phyloP scores from a whole-genome alignment of 2,329 filamentous ascomycete species.

The Karstenula rhodostoma region DNA sequence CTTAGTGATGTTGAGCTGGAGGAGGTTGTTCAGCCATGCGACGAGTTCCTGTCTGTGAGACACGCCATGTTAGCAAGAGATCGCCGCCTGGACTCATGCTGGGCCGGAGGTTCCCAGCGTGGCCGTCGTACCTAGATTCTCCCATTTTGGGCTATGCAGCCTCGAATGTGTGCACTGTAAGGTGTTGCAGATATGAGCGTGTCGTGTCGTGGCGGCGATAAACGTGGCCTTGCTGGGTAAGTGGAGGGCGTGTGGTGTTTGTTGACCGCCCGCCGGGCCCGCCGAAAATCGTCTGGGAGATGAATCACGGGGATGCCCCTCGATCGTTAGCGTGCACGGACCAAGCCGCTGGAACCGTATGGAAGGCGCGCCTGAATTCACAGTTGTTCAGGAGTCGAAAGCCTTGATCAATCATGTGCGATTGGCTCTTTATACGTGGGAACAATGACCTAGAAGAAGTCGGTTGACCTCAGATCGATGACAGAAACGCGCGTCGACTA shows the following conservation, averaged over 20 bases:
- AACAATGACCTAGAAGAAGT: too few species aligned
- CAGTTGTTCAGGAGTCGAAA: too few species aligned
- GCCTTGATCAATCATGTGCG: too few species aligned
- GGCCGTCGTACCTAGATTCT: slow-evolving; percentile 65
- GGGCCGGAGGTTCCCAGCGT: slow-evolving; percentile 21
- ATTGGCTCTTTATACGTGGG: too few species aligned
- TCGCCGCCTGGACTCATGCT: slow-evolving; percentile 25
- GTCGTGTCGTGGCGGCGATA: neutral
- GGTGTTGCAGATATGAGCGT: neutral
- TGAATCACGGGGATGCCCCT: slow-evolving; percentile 11
- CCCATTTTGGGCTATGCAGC: slow-evolving; percentile 58
- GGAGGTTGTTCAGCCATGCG: slow-evolving; percentile 95
- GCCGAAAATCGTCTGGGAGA: slow-evolving; percentile 12
- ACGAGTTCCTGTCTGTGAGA: slow-evolving; percentile 86
- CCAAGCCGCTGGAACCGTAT: too few species aligned
- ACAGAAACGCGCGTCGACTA: neutral
- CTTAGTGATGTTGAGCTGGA: slow-evolving; percentile 97
- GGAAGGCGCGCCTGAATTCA: too few species aligned
- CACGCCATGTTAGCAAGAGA: slow-evolving; percentile 28
- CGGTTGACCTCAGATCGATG: neutral
- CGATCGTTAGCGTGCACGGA: neutral
- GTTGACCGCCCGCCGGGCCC: slow-evolving; percentile 13
- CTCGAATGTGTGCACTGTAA: neutral
- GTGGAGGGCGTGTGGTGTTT: slow-evolving; percentile 4
- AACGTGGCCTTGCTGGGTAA: neutral